phyloP scores from a whole-genome alignment of 1,284 basidiomycete genomes.

The Ganoderma sinense region DNA sequence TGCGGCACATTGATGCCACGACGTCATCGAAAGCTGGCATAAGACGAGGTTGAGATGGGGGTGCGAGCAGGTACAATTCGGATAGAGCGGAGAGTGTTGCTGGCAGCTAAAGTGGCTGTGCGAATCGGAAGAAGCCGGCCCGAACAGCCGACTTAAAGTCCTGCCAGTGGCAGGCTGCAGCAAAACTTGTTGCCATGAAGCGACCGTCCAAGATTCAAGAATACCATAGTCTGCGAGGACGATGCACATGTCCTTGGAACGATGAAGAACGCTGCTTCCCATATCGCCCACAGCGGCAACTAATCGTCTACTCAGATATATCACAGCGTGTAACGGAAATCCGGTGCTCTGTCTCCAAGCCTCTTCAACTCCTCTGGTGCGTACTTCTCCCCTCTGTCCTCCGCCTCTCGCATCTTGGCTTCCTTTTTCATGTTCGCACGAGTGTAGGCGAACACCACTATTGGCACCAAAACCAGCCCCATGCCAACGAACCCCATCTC shows the following conservation, averaged over 20 bases:
- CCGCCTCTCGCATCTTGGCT: constrained; percentile 22
- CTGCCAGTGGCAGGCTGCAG: background rate
- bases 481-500: constrained; percentile 73
- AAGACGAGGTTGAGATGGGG: background rate
- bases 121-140: background rate
- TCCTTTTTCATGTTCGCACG: constrained; percentile 57
- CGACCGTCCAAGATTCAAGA: too few species aligned
- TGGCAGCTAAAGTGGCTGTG: background rate
- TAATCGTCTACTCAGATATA: constrained; percentile 8
- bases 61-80: background rate
- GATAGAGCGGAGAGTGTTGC: background rate
- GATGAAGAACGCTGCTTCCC: too few species aligned
- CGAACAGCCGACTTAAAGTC: too few species aligned
- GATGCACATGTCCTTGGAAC: too few species aligned
- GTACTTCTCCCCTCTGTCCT: constrained; percentile 24
- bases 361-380: constrained; percentile 49
- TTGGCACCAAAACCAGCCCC: constrained; percentile 60
- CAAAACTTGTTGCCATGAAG: too few species aligned
- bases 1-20: too few species aligned
- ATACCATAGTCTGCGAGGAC: too few species aligned
- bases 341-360: constrained; percentile 69
- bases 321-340: constrained; percentile 69
- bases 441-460: constrained; percentile 56
- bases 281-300: too few species aligned
- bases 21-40: too few species aligned